Evolutionary conservation across 805 yeast genomes (phyloP).

Genomic region (Pichia cephalocereana): DNA sequence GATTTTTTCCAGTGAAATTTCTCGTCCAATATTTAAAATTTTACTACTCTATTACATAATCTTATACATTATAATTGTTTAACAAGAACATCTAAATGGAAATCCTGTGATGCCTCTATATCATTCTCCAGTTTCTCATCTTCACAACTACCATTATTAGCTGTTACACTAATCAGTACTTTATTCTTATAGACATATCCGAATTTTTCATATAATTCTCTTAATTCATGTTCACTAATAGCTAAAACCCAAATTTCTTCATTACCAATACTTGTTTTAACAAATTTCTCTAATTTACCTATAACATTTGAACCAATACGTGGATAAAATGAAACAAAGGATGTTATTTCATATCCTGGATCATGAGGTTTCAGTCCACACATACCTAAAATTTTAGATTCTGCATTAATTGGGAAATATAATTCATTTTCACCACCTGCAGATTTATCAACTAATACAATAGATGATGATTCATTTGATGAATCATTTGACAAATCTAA

Average conservation of each 20-base stretch:
- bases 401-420: slow-evolving; percentile 18
- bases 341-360: slow-evolving; percentile 35
- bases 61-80: slow-evolving; percentile 9
- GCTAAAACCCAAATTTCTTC: slow-evolving; percentile 29
- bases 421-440: slow-evolving; percentile 10
- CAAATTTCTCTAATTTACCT: slow-evolving; percentile 11
- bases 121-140: slow-evolving; percentile 27
- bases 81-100: slow-evolving; percentile 32
- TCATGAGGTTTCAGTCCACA: slow-evolving; percentile 26
- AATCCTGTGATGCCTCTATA: slow-evolving; percentile 30
- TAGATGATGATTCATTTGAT: no score
- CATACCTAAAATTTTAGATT: slow-evolving; percentile 25
- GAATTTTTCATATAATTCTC: slow-evolving; percentile 34
- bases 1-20: no score
- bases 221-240: slow-evolving; percentile 41
- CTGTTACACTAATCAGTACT: slow-evolving; percentile 16
- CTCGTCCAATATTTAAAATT: no score
- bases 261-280: slow-evolving; percentile 2
- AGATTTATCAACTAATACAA: not conserved
- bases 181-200: slow-evolving; percentile 27
- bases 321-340: slow-evolving; percentile 42
- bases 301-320: slow-evolving; percentile 22
- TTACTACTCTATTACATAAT: no score
- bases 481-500: slow-evolving; percentile 11
- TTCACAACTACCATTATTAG: slow-evolving; percentile 14